Conservation (phyloP, 2,329 filamentous ascomycete species). For the Phaeophleospora eucalypticola region DNA sequence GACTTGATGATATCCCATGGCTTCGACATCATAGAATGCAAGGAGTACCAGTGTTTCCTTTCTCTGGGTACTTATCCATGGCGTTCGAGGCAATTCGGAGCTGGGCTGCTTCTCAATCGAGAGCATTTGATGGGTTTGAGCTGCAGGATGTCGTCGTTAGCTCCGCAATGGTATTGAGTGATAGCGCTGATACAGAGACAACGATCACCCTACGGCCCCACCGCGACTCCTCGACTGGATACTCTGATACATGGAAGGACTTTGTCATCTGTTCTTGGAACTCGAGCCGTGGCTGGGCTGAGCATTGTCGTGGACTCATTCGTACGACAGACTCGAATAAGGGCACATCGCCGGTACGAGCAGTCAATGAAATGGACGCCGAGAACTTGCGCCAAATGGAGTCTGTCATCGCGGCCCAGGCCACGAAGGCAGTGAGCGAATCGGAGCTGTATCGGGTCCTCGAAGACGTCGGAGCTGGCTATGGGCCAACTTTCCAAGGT, state of each 20-base stretch:
- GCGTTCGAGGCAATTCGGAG: slow-evolving; percentile 13
- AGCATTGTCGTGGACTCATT: slow-evolving; percentile 6
- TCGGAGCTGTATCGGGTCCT: too few species aligned
- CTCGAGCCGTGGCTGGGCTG: neutral
- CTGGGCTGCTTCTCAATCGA: neutral
- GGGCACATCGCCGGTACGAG: too few species aligned
- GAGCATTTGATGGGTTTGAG: slow-evolving; percentile 3
- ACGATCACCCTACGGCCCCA: neutral
- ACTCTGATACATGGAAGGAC: slow-evolving; percentile 2
- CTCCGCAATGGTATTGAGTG: slow-evolving; percentile 2
- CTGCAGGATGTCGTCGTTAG: slow-evolving; percentile 1
- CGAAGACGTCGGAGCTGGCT: too few species aligned
- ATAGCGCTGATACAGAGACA: neutral
- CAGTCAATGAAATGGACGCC: too few species aligned
- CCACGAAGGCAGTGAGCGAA: too few species aligned
- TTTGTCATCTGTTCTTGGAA: slow-evolving; percentile 5
- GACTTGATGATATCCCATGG: slow-evolving; percentile 27
- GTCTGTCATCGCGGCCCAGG: too few species aligned
- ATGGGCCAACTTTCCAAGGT: too few species aligned
- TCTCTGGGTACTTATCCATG: slow-evolving; percentile 18
- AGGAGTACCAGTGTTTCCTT: slow-evolving; percentile 29
- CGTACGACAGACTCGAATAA: neutral
- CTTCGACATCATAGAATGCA: slow-evolving; percentile 31
- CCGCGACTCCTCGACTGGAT: neutral
- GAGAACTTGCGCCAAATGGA: too few species aligned